These are phyloP conservation scores for Oidiodendron maius DNA, from an alignment of 495 filamentous ascomycete genomes.

Conservation along the genomic window DNA sequence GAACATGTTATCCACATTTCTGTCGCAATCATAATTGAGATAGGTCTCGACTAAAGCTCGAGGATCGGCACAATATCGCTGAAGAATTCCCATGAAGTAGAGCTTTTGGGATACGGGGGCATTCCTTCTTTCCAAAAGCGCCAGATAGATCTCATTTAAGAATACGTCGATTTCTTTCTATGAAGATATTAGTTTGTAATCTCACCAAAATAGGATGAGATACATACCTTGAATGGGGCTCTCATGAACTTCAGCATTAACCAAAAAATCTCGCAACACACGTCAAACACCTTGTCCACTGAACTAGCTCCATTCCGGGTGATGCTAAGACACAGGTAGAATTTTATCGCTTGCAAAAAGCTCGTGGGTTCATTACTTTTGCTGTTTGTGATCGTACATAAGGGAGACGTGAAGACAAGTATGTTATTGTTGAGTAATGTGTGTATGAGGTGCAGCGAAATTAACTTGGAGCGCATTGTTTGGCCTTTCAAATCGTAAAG, in stretches of 20 bases:
- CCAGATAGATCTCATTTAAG: conserved; percentile 93
- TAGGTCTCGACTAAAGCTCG: conserved; percentile 91
- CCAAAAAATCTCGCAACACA: conserved; percentile 97
- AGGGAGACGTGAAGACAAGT: conserved; percentile 77
- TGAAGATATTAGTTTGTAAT: conserved; percentile 3
- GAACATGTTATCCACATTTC: conserved; percentile 94
- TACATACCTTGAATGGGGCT: conserved; percentile 78
- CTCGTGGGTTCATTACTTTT: conserved; percentile 78
- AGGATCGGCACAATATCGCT: conserved; percentile 77
- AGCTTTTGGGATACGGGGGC: conserved; percentile 87
- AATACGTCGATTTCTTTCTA: conserved; percentile 98
- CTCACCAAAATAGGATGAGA: neutral
- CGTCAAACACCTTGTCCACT: conserved; percentile 85
- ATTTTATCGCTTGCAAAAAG: conserved; percentile 92
- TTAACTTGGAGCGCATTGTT: conserved; percentile 93
- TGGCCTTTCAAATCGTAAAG: conserved; percentile 87
- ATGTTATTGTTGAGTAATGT: conserved; percentile 90
- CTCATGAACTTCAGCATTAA: conserved; percentile 91
- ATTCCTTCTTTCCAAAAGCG: conserved; percentile 81
- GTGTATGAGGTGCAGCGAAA: conserved; percentile 91
- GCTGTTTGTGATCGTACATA: conserved; percentile 83
- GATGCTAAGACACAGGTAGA: conserved; percentile 89
- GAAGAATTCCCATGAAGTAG: conserved; percentile 81
- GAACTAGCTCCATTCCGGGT: conserved; percentile 93
- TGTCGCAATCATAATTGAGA: conserved; percentile 97